Base-by-base conservation (phyloP, 169 alveolate genomes). In the Plasmodium reichenowi region DNA sequence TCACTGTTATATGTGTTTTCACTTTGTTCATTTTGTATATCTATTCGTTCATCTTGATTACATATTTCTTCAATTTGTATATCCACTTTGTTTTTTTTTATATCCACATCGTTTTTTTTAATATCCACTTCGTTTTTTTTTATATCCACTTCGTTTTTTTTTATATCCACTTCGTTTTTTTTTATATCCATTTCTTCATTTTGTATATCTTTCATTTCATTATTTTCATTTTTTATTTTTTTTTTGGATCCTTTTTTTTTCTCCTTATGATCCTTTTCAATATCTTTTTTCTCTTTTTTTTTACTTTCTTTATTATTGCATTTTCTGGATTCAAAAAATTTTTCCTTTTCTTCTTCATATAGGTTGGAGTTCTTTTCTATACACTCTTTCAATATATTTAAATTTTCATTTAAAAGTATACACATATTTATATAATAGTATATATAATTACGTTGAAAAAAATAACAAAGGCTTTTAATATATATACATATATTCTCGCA, bases 351-450 rank as follows among this genome's bases (percentile, higher is more conserved):
- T 58, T 56, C 63, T 54, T 68, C 38, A 54, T 56, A 68, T 17
- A 63, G 12, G 67, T 32, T 63, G 10, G 54, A 6, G 15, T 58
- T 78, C 22, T 38, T 78, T 43, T 78, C 89, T 22, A 78, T 56
- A 9, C 38, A 59, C 26, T 29, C 9, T 45, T 71, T 54, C 24
- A 78, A 45, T 20, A 9, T 38, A 59, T 78, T 78, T 52, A 66
- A 60, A 58, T 78, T 78, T 17, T 59, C 47, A 45, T 70, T 78
- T 71, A 78, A 64, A 32, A 78, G 75, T 43, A 78, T 78, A 45
- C 76, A 48, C 78, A 78, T 78, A 52, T 78, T 78, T 59, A 66
- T 78, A 45, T 78, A 78, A 58, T 66, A 78, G 12, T 78, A 38
- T 45, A 78, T 71, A 24, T 78, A 78, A 70, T 78, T 66, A 29